Evolutionary conservation across 805 yeast species (phyloP).

Genomic region (Ogataea paraovalis): DNA sequence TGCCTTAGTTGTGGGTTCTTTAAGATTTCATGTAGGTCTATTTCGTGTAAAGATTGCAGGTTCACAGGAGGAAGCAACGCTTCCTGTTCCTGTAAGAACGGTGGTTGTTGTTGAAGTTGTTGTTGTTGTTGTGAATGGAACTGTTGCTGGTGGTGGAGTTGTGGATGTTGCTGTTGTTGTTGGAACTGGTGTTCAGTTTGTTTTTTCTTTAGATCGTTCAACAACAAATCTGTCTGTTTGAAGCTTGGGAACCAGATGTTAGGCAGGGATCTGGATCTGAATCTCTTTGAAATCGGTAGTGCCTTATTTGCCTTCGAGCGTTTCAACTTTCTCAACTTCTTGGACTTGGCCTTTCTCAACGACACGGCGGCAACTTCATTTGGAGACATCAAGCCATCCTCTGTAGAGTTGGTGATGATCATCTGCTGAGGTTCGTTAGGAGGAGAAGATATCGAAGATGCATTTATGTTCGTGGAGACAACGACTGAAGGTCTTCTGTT

Average conservation of each 20-base stretch:
- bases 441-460: constrained; percentile 13
- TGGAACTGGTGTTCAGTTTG: constrained; percentile 1
- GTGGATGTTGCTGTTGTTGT: constrained; percentile 20
- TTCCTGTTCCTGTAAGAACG: neutral
- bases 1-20: constrained; percentile 91
- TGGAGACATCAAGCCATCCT: neutral
- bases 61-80: constrained; percentile 70
- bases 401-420: neutral
- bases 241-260: constrained; percentile 30
- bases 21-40: constrained; percentile 82
- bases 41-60: constrained; percentile 74
- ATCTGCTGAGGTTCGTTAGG: constrained; percentile 3
- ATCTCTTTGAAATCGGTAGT: constrained; percentile 23
- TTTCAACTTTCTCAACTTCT: neutral
- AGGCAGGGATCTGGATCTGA: constrained; percentile 34
- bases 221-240: constrained; percentile 16
- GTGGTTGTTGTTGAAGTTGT: constrained; percentile 17
- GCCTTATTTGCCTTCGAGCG: constrained; percentile 13
- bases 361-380: neutral
- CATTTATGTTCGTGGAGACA: constrained; percentile 20
- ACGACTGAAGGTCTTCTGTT: constrained; percentile 28
- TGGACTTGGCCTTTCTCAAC: neutral
- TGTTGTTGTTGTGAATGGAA: neutral
- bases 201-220: constrained; percentile 17
- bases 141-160: neutral